Conservation (phyloP, 192 early-diverging fungal species). For the Pecoramyces ruminantium region DNA sequence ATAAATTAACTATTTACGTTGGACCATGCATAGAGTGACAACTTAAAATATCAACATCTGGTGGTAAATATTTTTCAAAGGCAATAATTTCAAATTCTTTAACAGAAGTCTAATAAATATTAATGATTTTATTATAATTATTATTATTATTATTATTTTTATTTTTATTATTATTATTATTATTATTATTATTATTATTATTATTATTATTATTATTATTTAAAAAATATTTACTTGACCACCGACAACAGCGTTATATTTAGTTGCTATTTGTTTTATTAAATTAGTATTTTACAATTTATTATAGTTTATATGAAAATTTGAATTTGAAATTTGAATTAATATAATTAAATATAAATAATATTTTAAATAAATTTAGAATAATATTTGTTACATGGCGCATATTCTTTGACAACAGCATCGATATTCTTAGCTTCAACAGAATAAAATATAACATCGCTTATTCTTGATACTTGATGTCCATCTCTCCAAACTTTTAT, state of each 20-base stretch:
- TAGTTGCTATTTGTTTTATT: conserved; percentile 59
- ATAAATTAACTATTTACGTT: too few species aligned
- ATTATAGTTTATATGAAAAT: too few species aligned
- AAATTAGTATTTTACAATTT: too few species aligned
- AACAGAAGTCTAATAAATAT: conserved; percentile 65
- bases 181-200: too few species aligned
- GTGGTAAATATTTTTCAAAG: conserved; percentile 69
- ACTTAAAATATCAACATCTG: conserved; percentile 84
- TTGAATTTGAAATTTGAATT: too few species aligned
- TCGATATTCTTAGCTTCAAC: conserved; percentile 85
- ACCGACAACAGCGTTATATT: conserved; percentile 68
- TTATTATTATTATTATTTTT: too few species aligned
- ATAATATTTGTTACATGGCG: conserved; percentile 60
- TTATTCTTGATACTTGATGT: conserved; percentile 58
- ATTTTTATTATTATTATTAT: too few species aligned
- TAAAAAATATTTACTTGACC: conserved; percentile 35
- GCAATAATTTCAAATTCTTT: conserved; percentile 86
- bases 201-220: too few species aligned
- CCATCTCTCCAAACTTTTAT: conserved; percentile 64
- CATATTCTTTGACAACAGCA: conserved; percentile 59
- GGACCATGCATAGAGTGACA: conserved; percentile 96
- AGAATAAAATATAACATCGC: conserved; percentile 85
- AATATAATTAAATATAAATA: too few species aligned
- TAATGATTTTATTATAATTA: too few species aligned
- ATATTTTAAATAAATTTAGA: too few species aligned